Conservation (phyloP, 2,329 filamentous ascomycete genomes). For the Pseudogymnoascus sp. region DNA sequence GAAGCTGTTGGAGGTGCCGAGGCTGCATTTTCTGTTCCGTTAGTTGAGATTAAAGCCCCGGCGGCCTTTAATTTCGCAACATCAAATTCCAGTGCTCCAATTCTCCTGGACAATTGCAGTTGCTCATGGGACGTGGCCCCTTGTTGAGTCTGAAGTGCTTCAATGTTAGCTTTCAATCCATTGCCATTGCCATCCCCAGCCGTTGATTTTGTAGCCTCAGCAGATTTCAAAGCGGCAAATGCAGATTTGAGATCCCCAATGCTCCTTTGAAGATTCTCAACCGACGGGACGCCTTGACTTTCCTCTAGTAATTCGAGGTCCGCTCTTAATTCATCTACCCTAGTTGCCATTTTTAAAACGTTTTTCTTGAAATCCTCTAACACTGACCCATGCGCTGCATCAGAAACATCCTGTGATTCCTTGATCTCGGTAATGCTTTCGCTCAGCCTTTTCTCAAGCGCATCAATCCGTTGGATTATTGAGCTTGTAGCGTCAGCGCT, state of each 20-base stretch:
- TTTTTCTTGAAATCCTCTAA: background rate
- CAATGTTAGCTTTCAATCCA: background rate
- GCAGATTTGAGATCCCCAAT: too few species aligned
- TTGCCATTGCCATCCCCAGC: too few species aligned
- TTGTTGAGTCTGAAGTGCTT: background rate
- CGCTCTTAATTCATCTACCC: background rate
- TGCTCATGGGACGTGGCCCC: background rate
- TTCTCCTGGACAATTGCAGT: background rate
- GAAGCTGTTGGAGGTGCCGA: constrained; percentile 5
- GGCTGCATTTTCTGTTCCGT: background rate
- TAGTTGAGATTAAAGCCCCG: background rate
- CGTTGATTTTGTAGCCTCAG: too few species aligned
- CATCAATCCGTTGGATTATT: background rate
- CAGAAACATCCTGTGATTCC: background rate
- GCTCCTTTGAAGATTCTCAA: too few species aligned
- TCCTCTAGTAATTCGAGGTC: background rate
- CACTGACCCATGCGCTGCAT: background rate
- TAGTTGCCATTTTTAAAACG: background rate
- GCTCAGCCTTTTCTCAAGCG: background rate
- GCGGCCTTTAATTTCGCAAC: background rate
- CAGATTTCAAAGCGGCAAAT: too few species aligned
- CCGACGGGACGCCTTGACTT: too few species aligned
- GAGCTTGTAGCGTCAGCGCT: background rate
- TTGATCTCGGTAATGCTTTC: background rate
- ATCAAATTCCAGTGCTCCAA: background rate